Base-by-base conservation (phyloP, 257 asterid species). In the Cordia subcordata region DNA sequence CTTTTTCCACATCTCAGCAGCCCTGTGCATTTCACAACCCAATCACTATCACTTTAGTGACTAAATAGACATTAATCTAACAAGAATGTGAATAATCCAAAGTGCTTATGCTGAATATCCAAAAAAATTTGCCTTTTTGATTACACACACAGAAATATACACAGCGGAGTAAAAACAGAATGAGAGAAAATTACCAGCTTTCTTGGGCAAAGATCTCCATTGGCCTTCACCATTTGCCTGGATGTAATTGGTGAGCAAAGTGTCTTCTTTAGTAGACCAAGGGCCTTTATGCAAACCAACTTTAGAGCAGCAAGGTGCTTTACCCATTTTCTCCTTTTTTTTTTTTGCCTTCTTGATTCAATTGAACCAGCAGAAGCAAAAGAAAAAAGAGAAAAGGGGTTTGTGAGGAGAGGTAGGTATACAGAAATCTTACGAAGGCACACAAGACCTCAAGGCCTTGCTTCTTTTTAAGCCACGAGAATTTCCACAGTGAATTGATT, bases 1-100 rank as follows among this genome's bases (percentile, higher is more conserved):
- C 95, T 87, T 87, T 87, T 87, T 0, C 95, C 94, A 58, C 95
- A 86, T 53, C 95, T 75, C 59, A 81, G 57, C 3, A 86, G 64
- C 60, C 92, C 95, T 85, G 13, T 4, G 4, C 0, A 49, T 40
- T 13, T 42, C 14, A 49, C 64, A 50, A 61, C 6, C 35, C 35
- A 61, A 50, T 22, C 11, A 58, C 11, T 13, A 19, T 1, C 5
- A 14, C 5, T 0, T 16, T 12, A 33, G 8, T 22, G n/a, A 23
- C 14, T 20, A 44, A 49, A 27, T 46, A 13, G 35, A 44, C 3
- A 12, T 21, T 3, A 6, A n/a, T 59, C 22, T 13, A 16, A n/a
- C 12, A 27, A 27, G n/a, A 27, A 27, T 27, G 35, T 27, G 35
- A n/a, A n/a, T n/a, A n/a, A n/a, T n/a, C n/a, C n/a, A n/a, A n/a